Base-by-base conservation (phyloP, 768 basidiomycete species). In the Hygrocybe coccinea region DNA sequence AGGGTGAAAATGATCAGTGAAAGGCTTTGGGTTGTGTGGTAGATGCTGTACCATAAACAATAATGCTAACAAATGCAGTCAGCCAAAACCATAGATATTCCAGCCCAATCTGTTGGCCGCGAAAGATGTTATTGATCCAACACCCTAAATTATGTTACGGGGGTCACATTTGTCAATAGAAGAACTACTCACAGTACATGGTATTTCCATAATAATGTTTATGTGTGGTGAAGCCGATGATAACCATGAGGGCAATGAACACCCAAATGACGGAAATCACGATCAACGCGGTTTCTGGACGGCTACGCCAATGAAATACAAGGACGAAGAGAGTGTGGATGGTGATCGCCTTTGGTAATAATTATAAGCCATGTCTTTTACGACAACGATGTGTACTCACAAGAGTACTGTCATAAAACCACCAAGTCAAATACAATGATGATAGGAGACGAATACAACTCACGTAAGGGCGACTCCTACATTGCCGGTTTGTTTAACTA, bases 61-160 rank as follows among this genome's bases (percentile, higher is more conserved):
- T 29, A n/a, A 78, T 54, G 58, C 72, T 72, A 22, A 67, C 55
- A 38, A 73, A 64, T 1, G 71, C 71, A 8, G 76, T 66, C 24
- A 73, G 57, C 76, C 76, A 78, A 59, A 78, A 59, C 73, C 77
- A 77, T 25, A 72, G 33, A 51, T 75, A 78, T 50, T 77, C 77
- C 25, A 75, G 63, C n/a, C 64, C 74, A 7, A 76, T 75, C 19
- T 71, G 67, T 54, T 77, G 64, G 14, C 59, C 60, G 8, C 38
- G 52, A 50, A 67, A 78, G 6, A 58, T 54, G 12, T 52, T 22
- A 7, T 59, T 66, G 34, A 78, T 78, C 77, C 76, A 78, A 56
- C 76, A 78, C 76, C 76, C 75, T 76, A 55, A 5, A 5, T 7
- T 3, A 44, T n/a, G 44, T 33, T 39, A 29, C 41, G 9, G 15